Percentiles rank a stretch among this genome's conserved stretches.
phyloP scores from a whole-genome alignment of 2,329 filamentous ascomycete genomes.

The Furcasterigmium furcatum region DNA sequence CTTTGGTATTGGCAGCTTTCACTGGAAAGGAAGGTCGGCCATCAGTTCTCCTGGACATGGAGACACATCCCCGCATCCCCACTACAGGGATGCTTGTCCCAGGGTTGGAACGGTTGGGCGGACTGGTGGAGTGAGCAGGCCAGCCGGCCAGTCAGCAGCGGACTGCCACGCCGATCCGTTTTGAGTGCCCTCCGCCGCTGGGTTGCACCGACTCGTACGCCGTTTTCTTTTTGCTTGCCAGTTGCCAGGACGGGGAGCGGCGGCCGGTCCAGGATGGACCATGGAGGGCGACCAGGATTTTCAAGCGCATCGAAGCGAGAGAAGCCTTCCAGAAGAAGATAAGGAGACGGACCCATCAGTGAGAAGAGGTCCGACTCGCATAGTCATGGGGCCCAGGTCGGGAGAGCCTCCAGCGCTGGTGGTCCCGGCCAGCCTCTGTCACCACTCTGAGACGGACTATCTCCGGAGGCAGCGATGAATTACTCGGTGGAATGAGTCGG shows the following conservation, averaged over 20 bases:
- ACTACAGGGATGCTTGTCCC: not conserved
- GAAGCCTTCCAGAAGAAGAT: conserved; percentile 1
- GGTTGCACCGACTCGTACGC: no score
- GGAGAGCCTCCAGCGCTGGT: not conserved
- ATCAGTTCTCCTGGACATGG: not conserved
- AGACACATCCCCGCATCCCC: conserved; percentile 5
- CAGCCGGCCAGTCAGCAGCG: no score
- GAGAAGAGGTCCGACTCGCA: no score
- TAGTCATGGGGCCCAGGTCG: not conserved
- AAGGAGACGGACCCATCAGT: not conserved
- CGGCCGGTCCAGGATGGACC: no score
- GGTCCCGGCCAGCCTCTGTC: not conserved
- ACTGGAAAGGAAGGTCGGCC: conserved; percentile 2
- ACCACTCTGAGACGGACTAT: not conserved
- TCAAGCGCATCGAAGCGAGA: not conserved
- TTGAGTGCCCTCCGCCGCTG: no score
- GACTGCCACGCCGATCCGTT: no score
- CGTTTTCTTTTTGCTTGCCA: not conserved
- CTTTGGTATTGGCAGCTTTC: conserved; percentile 4
- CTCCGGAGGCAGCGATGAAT: not conserved
- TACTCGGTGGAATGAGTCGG: not conserved
- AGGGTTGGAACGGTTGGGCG: not conserved
- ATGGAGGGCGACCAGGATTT: not conserved
- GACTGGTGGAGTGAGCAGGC: not conserved
- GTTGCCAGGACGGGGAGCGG: not conserved